Percentiles rank a stretch among this genome's conserved stretches.
These are phyloP conservation scores for Fulvia fulva DNA, from an alignment of 2,329 filamentous ascomycete species.

Conservation along the genomic window DNA sequence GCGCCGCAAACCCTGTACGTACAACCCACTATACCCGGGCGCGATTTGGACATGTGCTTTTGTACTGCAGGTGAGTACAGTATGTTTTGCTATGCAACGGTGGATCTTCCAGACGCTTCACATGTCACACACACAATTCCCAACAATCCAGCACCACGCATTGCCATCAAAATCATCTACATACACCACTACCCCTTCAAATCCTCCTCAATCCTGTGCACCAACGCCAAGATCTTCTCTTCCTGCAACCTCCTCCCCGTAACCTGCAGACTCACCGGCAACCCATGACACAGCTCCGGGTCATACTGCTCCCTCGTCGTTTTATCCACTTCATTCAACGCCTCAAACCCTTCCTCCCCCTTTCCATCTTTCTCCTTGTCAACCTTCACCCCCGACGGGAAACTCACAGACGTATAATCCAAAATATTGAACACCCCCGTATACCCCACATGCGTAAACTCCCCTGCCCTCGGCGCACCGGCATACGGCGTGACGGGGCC, in stretches of 20 bases:
- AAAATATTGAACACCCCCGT: constrained; percentile 46
- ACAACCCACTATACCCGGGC: too few species aligned
- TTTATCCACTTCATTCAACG: constrained; percentile 39
- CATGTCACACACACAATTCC: too few species aligned
- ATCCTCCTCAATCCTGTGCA: constrained; percentile 25
- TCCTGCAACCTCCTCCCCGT: constrained; percentile 33
- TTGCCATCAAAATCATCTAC: background rate
- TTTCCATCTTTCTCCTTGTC: constrained; percentile 38
- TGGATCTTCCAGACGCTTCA: too few species aligned
- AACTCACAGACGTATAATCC: constrained; percentile 45
- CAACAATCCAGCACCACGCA: too few species aligned
- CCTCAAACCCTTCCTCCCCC: constrained; percentile 21
- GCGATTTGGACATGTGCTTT: too few species aligned
- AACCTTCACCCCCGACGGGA: constrained; percentile 40
- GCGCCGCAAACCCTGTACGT: too few species aligned
- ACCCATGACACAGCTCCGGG: constrained; percentile 38
- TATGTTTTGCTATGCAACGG: too few species aligned
- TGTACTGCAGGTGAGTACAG: too few species aligned
- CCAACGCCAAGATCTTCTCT: constrained; percentile 35
- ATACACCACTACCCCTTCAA: constrained; percentile 9
- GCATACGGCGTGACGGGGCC: constrained; percentile 45
- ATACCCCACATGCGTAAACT: constrained; percentile 44
- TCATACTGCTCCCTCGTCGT: constrained; percentile 35
- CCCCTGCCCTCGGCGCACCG: constrained; percentile 37
- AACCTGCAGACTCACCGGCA: constrained; percentile 38